Evolutionary conservation across 345 rosid genomes (phyloP).

Genomic region (Hibiscus syriacus): DNA sequence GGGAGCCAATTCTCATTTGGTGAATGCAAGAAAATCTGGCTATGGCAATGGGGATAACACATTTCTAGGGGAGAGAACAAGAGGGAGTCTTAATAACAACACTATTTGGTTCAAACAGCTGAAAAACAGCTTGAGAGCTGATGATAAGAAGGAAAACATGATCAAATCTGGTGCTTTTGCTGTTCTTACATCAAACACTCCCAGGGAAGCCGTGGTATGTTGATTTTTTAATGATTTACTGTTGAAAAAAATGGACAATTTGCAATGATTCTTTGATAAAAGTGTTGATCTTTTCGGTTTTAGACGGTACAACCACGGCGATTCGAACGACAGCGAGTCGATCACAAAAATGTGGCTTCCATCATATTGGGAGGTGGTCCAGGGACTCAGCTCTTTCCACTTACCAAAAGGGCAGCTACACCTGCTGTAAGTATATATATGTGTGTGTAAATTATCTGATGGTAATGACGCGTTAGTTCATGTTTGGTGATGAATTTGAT

Average conservation of each 20-base stretch:
- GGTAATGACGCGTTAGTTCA: background rate
- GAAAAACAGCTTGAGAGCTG: constrained; percentile 27
- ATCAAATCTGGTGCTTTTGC: constrained; percentile 48
- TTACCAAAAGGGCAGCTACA: constrained; percentile 79
- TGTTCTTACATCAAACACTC: constrained; percentile 55
- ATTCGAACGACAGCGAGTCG: constrained; percentile 48
- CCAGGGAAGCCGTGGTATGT: constrained; percentile 55
- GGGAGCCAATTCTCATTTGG: constrained; percentile 31
- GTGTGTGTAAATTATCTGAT: background rate
- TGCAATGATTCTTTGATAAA: background rate
- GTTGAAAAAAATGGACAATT: background rate
- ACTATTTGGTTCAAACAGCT: constrained; percentile 24
- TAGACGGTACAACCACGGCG: constrained; percentile 44
- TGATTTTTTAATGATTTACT: background rate
- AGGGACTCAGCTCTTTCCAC: constrained; percentile 88
- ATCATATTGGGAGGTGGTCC: constrained; percentile 93
- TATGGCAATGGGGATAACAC: constrained; percentile 32
- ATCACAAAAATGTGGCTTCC: constrained; percentile 83
- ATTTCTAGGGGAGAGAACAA: constrained; percentile 53
- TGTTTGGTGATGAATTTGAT: background rate
- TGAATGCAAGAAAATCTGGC: constrained; percentile 23
- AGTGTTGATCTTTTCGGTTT: constrained; percentile 10
- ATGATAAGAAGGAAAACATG: constrained; percentile 27
- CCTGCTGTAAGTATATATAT: constrained; percentile 64
- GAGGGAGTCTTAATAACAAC: constrained; percentile 30